A percentile compares a stretch with the other conserved stretches of the same genome.
phyloP scores from a whole-genome alignment of 768 basidiomycete genomes.

The Suillus variegatus region DNA sequence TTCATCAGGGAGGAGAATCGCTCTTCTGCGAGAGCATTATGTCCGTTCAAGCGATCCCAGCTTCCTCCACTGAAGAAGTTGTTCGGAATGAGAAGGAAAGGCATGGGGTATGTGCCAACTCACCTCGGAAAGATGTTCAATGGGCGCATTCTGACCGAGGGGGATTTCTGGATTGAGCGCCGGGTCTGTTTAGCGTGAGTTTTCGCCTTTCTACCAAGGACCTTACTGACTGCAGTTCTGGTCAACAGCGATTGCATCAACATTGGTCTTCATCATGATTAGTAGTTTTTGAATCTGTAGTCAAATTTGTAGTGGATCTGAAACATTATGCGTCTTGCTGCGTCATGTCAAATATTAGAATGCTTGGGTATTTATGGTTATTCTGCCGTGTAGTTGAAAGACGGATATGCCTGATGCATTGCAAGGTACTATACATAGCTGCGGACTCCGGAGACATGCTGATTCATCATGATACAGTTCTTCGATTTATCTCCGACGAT shows the following conservation, averaged over 20 bases:
- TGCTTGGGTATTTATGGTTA: no score
- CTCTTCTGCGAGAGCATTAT: slow-evolving; percentile 3
- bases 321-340: background rate
- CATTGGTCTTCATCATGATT: background rate
- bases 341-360: no score
- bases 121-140: slow-evolving; percentile 43
- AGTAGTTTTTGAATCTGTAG: background rate
- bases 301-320: background rate
- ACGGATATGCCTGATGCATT: no score
- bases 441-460: no score
- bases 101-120: slow-evolving; percentile 36
- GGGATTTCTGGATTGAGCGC: slow-evolving; percentile 20
- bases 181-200: background rate
- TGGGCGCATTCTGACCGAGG: slow-evolving; percentile 23
- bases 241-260: background rate
- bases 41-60: slow-evolving; percentile 12
- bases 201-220: background rate
- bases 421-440: no score
- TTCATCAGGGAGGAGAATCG: slow-evolving; percentile 23
- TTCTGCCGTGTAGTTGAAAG: no score
- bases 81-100: slow-evolving; percentile 41
- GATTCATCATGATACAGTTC: no score
- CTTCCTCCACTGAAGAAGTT: slow-evolving; percentile 32
- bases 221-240: background rate
- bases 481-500: slow-evolving; percentile 68